A percentile compares a stretch with the other conserved stretches of the same genome.
phyloP scores from a whole-genome alignment of 331 rosid species.

The Acacia pycnantha region DNA sequence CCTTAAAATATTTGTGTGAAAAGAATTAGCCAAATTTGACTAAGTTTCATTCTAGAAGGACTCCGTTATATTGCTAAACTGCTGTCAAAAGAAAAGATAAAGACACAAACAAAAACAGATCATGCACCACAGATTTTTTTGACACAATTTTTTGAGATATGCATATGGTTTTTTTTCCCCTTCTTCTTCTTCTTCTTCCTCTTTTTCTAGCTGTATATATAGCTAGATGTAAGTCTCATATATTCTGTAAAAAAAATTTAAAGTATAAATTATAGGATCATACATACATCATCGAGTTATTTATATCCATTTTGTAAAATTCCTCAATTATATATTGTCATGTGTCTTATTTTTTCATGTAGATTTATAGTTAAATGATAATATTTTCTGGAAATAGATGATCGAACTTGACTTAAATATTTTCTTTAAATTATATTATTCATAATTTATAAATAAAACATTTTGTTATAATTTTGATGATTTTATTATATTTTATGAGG shows the following conservation, averaged over 20 bases:
- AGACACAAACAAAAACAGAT: not conserved
- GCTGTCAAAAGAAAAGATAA: not conserved
- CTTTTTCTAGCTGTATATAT: not conserved
- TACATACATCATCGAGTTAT: too few relatives aligned
- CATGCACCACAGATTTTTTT: not conserved
- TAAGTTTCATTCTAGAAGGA: not conserved
- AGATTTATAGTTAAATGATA: too few relatives aligned
- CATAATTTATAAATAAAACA: not conserved
- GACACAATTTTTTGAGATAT: not conserved
- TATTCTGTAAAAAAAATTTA: not conserved
- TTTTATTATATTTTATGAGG: not conserved
- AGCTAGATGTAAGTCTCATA: not conserved
- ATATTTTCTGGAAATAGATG: too few relatives aligned
- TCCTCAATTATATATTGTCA: too few relatives aligned
- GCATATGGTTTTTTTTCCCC: too few relatives aligned
- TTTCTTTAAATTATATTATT: too few relatives aligned
- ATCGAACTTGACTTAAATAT: too few relatives aligned
- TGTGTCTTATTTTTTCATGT: too few relatives aligned
- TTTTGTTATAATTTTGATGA: too few relatives aligned
- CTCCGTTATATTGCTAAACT: not conserved
- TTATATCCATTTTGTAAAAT: too few relatives aligned
- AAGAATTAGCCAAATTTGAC: not conserved
- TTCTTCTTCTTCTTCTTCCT: not conserved
- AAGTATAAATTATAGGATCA: too few relatives aligned
- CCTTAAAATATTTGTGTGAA: not conserved